These are phyloP conservation scores for Pulveroboletus sp. DNA, from an alignment of 768 basidiomycete species.

Conservation along the genomic window DNA sequence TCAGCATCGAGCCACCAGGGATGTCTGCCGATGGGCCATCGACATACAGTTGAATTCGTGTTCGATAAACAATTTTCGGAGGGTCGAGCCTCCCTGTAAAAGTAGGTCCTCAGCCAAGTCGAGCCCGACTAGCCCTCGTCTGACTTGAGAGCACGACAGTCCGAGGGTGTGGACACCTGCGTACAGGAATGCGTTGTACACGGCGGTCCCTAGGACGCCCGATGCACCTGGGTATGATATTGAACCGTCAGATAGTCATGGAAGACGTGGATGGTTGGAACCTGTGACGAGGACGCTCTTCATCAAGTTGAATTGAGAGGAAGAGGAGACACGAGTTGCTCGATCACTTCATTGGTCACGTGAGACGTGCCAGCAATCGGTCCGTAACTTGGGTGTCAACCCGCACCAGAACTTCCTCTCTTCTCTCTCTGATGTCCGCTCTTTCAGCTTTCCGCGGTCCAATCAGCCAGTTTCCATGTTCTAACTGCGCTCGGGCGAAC, in stretches of 20 bases:
- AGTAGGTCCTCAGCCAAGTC: conserved; percentile 56
- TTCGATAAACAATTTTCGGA: conserved; percentile 49
- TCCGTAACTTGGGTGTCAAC: not conserved
- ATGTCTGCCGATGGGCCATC: not conserved
- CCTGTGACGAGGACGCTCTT: conserved; percentile 60
- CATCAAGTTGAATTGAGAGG: conserved; percentile 10
- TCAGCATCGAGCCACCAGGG: conserved; percentile 3
- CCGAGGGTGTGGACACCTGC: conserved; percentile 49
- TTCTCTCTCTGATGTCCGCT: not conserved
- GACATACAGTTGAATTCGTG: conserved; percentile 68
- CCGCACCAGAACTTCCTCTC: too few species aligned
- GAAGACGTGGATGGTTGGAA: conserved; percentile 7
- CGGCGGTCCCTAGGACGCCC: conserved; percentile 82
- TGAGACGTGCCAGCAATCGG: not conserved
- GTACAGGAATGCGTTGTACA: conserved; percentile 59
- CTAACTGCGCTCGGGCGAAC: too few species aligned
- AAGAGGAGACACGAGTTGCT: too few species aligned
- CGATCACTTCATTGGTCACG: not conserved
- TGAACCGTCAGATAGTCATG: conserved; percentile 10
- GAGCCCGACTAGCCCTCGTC: conserved; percentile 48
- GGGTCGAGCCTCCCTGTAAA: conserved; percentile 33
- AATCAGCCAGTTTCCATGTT: not conserved
- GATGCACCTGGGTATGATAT: conserved; percentile 63
- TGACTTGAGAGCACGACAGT: conserved; percentile 67
- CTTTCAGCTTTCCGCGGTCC: not conserved